Conservation (phyloP, 805 yeast genomes). For the Cyberlindnera suaveolens region DNA sequence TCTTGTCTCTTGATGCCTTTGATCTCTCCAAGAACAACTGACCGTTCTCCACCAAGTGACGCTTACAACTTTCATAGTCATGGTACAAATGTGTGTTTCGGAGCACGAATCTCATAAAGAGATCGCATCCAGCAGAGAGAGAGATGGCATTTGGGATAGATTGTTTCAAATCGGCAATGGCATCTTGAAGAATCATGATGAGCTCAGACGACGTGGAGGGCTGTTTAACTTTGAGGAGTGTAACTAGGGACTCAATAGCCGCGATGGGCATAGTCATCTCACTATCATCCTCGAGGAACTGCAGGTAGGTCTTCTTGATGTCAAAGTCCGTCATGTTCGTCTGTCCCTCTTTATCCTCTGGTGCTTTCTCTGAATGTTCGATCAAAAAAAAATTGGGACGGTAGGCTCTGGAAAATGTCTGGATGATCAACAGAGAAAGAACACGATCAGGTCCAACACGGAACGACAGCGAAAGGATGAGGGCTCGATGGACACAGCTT, state of each 20-base stretch:
- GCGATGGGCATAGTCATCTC: slow-evolving; percentile 99
- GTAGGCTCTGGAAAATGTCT: too few relatives aligned
- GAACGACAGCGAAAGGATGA: neutral
- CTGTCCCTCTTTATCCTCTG: too few relatives aligned
- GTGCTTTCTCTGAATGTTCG: neutral
- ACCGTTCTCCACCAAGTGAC: slow-evolving; percentile 88
- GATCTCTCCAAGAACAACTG: slow-evolving; percentile 88
- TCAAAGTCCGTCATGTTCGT: slow-evolving; percentile 46
- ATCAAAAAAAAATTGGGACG: too few relatives aligned
- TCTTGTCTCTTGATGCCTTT: slow-evolving; percentile 78
- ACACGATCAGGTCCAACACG: neutral
- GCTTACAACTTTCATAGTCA: slow-evolving; percentile 92
- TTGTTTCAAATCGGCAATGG: slow-evolving; percentile 65
- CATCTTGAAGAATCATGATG: slow-evolving; percentile 71
- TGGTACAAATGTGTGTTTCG: slow-evolving; percentile 80
- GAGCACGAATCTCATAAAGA: slow-evolving; percentile 88
- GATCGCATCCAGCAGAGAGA: slow-evolving; percentile 94
- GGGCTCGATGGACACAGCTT: slow-evolving; percentile 1
- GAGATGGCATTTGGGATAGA: slow-evolving; percentile 89
- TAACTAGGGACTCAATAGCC: slow-evolving; percentile 90
- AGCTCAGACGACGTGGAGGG: slow-evolving; percentile 94
- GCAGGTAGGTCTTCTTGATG: slow-evolving; percentile 73
- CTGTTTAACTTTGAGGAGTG: slow-evolving; percentile 71
- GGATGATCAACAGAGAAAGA: neutral
- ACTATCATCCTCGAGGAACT: slow-evolving; percentile 80